A percentile compares a stretch with the other conserved stretches of the same genome.
Conservation (phyloP, 2,329 filamentous ascomycete species). For the Zalaria sp. region DNA sequence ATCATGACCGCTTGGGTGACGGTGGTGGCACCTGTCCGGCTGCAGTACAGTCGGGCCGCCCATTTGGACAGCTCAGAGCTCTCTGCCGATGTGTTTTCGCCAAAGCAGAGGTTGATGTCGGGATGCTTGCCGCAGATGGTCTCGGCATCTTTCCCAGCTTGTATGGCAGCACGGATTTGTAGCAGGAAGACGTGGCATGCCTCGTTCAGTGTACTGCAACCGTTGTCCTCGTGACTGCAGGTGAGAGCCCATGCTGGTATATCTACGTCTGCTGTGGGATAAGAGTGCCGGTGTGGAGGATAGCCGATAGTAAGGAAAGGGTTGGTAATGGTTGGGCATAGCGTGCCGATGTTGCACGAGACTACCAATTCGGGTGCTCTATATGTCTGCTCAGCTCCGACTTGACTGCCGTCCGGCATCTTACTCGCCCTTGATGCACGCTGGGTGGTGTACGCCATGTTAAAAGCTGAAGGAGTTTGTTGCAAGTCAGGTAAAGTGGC, state of each 20-base stretch:
- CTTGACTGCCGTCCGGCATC: no score
- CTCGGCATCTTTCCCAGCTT: background rate
- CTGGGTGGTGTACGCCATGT: no score
- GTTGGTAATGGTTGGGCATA: no score
- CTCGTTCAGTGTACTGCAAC: background rate
- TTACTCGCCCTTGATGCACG: no score
- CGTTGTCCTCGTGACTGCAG: background rate
- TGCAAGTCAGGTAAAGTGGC: no score
- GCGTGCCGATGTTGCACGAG: no score
- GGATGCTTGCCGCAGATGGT: background rate
- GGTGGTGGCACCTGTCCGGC: background rate
- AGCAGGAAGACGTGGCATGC: background rate
- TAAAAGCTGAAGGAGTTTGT: no score
- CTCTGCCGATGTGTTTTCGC: background rate
- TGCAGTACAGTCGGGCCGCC: slow-evolving; percentile 1
- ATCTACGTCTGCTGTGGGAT: background rate
- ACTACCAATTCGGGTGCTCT: no score
- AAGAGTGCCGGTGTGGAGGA: no score
- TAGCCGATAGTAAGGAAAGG: no score
- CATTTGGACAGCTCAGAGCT: slow-evolving; percentile 1
- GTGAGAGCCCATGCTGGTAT: slow-evolving; percentile 2
- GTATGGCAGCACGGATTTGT: background rate
- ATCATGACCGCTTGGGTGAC: slow-evolving; percentile 2
- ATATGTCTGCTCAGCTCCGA: no score
- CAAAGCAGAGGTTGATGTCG: slow-evolving; percentile 1